These are phyloP conservation scores for Inosperma sp. DNA, from an alignment of 768 basidiomycete genomes.

Conservation along the genomic window DNA sequence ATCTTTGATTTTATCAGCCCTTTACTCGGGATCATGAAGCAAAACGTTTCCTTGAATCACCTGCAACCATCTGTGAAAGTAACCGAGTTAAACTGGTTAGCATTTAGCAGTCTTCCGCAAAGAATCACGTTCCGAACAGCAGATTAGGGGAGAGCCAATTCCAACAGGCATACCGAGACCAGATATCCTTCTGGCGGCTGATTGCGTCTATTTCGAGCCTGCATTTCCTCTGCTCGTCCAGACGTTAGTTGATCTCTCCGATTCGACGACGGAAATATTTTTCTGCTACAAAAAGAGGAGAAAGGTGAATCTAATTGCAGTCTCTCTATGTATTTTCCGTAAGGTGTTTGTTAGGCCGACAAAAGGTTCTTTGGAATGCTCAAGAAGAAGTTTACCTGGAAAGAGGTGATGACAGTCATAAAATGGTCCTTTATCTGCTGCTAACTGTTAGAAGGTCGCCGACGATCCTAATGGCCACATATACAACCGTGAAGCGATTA, in stretches of 20 bases:
- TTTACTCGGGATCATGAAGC: constrained; percentile 71
- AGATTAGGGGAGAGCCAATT: constrained; percentile 59
- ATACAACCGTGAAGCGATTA: constrained; percentile 65
- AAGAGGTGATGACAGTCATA: constrained; percentile 46
- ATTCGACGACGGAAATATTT: constrained; percentile 58
- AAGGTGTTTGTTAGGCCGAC: constrained; percentile 58
- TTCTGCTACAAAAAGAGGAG: constrained; percentile 94
- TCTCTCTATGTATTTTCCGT: neutral
- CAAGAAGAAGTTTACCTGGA: constrained; percentile 74
- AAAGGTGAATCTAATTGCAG: constrained; percentile 49
- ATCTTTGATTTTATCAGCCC: constrained; percentile 42
- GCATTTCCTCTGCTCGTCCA: constrained; percentile 83
- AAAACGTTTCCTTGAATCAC: constrained; percentile 66
- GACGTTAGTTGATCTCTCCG: constrained; percentile 65
- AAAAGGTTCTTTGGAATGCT: constrained; percentile 79
- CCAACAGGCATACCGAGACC: constrained; percentile 45
- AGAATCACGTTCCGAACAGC: constrained; percentile 1
- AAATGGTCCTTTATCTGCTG: constrained; percentile 9
- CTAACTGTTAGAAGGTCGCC: constrained; percentile 38
- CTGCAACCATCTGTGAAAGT: constrained; percentile 50
- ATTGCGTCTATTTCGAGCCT: constrained; percentile 95
- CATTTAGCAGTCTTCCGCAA: constrained; percentile 2
- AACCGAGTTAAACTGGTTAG: constrained; percentile 80
- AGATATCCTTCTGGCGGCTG: constrained; percentile 81
- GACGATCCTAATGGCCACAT: constrained; percentile 57